Base-by-base conservation (phyloP, 108 stramenopile genomes). In the Licmophora abbreviata region DNA sequence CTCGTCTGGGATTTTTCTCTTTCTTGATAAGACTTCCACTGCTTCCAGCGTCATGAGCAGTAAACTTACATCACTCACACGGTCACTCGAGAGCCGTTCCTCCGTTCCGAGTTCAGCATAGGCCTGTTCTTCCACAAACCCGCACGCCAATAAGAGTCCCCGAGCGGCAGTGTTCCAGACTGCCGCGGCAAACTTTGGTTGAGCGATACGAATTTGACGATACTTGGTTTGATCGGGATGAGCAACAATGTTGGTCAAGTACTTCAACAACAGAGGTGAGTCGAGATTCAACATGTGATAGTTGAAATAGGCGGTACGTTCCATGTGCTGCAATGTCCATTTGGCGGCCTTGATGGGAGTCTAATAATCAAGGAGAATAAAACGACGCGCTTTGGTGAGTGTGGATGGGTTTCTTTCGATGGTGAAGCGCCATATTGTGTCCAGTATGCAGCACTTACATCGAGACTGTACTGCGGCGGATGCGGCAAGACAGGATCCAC, bases 121-220 rank as follows among this genome's bases (percentile, higher is more conserved):
- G 3, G 59, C 77, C 8, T 51, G 50, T 20, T 43, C 29, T 52
- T 83, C 77, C 9, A 74, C 79, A 66, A 88, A 83, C 12, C 85
- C 85, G n/a, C 56, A 44, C 2, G 71, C 64, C 68, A 78, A 51
- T 20, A 78, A 43, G 12, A 35, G 9, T 11, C 86, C 86, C 18
- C 73, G 48, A 11, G 81, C 65, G 6, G 79, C 71, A 10, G 82
- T 81, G 29, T 69, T 59, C 66, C 81, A 88, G 29, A 88, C 52
- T 21, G 38, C 36, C 0, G 45, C 4, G 4, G 32, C 34, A 56
- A 87, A 87, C 12, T 61, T 51, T 8, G 15, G 27, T 49, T 72
- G 61, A 21, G 63, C 41, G n/a, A 61, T 56, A 29, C 80, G 77
- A 15, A 88, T 44, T 41, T 64, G 69, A 35, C 86, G 62, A 52